These are phyloP conservation scores for Populus trichocarpa DNA, from an alignment of 441 rosid genomes.

Conservation along the genomic window DNA sequence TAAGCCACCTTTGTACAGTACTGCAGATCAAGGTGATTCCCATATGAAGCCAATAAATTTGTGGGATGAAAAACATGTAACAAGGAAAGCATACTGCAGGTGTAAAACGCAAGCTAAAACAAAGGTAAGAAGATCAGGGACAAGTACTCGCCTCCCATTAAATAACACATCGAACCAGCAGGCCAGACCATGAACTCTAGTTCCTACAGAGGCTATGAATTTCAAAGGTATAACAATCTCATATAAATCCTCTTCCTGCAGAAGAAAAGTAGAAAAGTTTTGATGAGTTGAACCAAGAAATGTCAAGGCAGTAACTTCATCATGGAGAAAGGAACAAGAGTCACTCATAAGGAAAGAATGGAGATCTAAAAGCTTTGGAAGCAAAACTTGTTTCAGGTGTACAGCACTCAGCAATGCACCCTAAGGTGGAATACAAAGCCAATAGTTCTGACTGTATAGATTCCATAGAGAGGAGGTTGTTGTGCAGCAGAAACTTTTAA, in stretches of 20 bases:
- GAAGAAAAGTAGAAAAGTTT: constrained; percentile 9
- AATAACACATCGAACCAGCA: constrained; percentile 97
- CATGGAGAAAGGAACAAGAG: not conserved
- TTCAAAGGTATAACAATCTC: constrained; percentile 83
- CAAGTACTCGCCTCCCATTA: constrained; percentile 62
- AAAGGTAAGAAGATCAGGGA: not conserved
- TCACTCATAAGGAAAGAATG: not conserved
- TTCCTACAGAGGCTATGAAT: constrained; percentile 72
- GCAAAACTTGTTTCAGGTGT: not conserved
- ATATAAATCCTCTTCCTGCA: constrained; percentile 82
- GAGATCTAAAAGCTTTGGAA: not conserved
- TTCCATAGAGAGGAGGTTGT: not conserved
- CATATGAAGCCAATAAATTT: not conserved
- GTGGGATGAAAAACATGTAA: constrained; percentile 1
- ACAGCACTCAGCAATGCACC: not conserved
- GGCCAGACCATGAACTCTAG: constrained; percentile 92
- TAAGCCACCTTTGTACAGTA: constrained; percentile 87
- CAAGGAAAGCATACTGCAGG: not conserved
- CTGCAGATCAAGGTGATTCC: constrained; percentile 35
- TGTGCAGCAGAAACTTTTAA: not conserved
- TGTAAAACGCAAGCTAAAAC: not conserved
- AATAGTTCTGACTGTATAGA: not conserved
- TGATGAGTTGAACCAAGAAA: not conserved
- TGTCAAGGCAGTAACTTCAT: not conserved
- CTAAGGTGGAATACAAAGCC: not conserved